Evolutionary conservation across 2,329 filamentous ascomycete genomes (phyloP).

Genomic region (Fusarium sp.): DNA sequence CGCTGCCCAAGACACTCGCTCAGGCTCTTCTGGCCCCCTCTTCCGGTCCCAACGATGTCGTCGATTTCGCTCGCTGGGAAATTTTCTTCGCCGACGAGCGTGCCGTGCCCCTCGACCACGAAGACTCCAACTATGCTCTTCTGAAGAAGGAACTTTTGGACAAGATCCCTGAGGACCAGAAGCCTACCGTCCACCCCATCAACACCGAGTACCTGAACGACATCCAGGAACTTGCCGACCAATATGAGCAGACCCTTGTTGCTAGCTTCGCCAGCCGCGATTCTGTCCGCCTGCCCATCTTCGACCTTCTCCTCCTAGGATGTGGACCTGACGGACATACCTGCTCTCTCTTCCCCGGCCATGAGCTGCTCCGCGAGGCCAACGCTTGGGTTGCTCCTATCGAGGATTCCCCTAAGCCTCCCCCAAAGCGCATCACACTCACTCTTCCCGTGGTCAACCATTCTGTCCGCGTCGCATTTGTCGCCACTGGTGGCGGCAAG

Average conservation of each 20-base stretch:
- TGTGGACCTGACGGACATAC: conserved; percentile 97
- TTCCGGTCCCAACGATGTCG: conserved; percentile 65
- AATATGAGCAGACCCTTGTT: conserved; percentile 91
- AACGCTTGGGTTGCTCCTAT: conserved; percentile 94
- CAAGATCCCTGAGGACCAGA: conserved; percentile 78
- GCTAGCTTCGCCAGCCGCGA: conserved; percentile 89
- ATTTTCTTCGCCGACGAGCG: conserved; percentile 99
- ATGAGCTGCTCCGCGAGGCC: conserved; percentile 85
- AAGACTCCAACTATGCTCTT: conserved; percentile 93
- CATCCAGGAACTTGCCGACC: conserved; percentile 89
- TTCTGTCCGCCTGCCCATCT: conserved; percentile 92
- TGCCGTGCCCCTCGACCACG: conserved; percentile 89
- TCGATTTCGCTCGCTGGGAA: conserved; percentile 90
- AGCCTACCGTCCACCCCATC: conserved; percentile 83
- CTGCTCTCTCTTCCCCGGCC: conserved; percentile 93
- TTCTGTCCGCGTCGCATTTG: conserved; percentile 86
- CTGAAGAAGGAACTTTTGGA: conserved; percentile 88
- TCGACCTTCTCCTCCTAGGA: conserved; percentile 92
- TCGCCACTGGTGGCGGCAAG: conserved; percentile 90
- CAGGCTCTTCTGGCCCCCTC: conserved; percentile 77
- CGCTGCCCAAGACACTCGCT: conserved; percentile 87
- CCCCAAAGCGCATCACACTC: conserved; percentile 88
- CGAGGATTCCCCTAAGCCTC: conserved; percentile 94
- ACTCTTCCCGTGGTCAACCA: conserved; percentile 92
- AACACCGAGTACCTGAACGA: conserved; percentile 74